Evolutionary conservation across 1,139 yeast genomes (phyloP).

Genomic region (Ashbya aceris): DNA sequence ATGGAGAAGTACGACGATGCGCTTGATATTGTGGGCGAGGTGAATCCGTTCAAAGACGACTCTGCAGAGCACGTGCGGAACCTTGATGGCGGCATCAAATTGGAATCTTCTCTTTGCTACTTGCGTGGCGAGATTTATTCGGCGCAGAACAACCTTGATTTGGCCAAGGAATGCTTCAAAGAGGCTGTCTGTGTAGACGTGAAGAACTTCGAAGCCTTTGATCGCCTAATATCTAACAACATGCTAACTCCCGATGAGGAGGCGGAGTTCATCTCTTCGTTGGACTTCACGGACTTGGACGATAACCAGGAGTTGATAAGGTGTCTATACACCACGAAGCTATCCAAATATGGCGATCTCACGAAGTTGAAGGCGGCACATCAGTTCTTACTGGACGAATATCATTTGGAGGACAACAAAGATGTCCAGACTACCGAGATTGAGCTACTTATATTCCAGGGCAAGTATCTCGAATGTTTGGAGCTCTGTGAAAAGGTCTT

Average conservation of each 20-base stretch:
- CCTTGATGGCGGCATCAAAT: conserved; percentile 67
- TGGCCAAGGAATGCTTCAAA: conserved; percentile 79
- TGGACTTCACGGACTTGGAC: conserved; percentile 68
- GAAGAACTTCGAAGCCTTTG: conserved; percentile 88
- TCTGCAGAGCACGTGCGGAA: conserved; percentile 14
- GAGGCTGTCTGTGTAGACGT: conserved; percentile 86
- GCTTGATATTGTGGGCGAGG: conserved; percentile 73
- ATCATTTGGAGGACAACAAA: conserved; percentile 55
- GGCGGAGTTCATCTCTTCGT: conserved; percentile 62
- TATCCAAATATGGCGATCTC: conserved; percentile 64
- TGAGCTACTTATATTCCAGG: conserved; percentile 64
- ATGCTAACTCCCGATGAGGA: conserved; percentile 80
- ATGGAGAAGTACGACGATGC: conserved; percentile 86
- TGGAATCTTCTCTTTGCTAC: conserved; percentile 82
- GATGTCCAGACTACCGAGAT: conserved; percentile 67
- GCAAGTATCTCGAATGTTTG: conserved; percentile 71
- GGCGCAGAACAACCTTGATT: conserved; percentile 73
- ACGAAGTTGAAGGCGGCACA: conserved; percentile 59
- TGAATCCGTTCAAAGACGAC: conserved; percentile 51
- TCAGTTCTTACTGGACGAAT: conserved; percentile 56
- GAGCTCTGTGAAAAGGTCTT: conserved; percentile 61
- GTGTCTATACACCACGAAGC: conserved; percentile 63
- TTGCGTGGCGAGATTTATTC: conserved; percentile 78
- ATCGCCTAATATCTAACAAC: conserved; percentile 64
- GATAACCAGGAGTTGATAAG: conserved; percentile 74